Conservation (phyloP, 306 rosid species). For the Datisca glomerata region DNA sequence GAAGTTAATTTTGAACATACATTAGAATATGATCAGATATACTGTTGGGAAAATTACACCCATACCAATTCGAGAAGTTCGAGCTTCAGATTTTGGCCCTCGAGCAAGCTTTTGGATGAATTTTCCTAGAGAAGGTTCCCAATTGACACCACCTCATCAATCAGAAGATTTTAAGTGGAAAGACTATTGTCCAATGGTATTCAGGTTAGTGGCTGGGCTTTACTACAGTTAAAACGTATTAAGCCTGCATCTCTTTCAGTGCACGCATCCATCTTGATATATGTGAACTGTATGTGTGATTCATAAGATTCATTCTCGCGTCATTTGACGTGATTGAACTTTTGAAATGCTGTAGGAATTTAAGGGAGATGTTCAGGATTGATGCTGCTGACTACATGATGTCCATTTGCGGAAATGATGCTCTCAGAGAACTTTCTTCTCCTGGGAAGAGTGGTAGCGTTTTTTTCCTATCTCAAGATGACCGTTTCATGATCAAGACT, state of each 20-base stretch:
- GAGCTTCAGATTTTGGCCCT: slow-evolving; percentile 86
- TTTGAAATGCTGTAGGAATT: slow-evolving; percentile 43
- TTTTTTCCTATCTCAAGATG: slow-evolving; percentile 95
- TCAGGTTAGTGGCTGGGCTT: slow-evolving; percentile 48
- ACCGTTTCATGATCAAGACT: slow-evolving; percentile 95
- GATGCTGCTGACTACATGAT: slow-evolving; percentile 99
- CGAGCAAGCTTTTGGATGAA: slow-evolving; percentile 99
- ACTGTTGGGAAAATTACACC: slow-evolving; percentile 99
- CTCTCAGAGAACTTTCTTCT: slow-evolving; percentile 92
- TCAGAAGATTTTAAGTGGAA: slow-evolving; percentile 98
- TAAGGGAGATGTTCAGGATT: slow-evolving; percentile 95
- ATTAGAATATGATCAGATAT: slow-evolving; percentile 63
- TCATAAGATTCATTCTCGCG: no score
- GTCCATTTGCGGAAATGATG: slow-evolving; percentile 98
- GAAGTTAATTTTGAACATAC: slow-evolving; percentile 16
- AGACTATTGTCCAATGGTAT: slow-evolving; percentile 98
- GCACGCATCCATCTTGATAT: no score
- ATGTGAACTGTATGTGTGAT: no score
- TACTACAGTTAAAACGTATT: no score
- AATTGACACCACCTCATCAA: slow-evolving; percentile 89
- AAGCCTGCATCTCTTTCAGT: no score
- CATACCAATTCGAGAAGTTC: slow-evolving; percentile 87
- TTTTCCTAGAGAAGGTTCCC: slow-evolving; percentile 94
- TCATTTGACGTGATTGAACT: no score
- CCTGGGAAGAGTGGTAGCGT: slow-evolving; percentile 99